Evolutionary conservation across 495 filamentous ascomycete genomes (phyloP).

Genomic region (Aspergillus affinis): DNA sequence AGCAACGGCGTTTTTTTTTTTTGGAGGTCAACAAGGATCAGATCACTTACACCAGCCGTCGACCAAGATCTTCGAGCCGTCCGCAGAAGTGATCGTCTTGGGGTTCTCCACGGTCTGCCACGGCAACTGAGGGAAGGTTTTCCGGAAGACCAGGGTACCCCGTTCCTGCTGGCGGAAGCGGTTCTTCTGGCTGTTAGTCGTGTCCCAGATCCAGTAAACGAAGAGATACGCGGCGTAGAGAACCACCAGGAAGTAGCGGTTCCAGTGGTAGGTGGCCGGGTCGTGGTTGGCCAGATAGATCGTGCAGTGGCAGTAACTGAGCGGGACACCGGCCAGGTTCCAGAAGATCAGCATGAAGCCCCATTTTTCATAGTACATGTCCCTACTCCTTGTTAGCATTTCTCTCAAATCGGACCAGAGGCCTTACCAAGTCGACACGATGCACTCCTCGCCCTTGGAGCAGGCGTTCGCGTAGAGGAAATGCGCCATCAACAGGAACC

Average conservation of each 20-base stretch:
- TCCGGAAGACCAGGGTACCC: constrained; percentile 69
- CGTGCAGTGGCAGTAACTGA: constrained; percentile 96
- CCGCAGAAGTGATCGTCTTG: constrained; percentile 73
- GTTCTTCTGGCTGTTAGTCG: constrained; percentile 92
- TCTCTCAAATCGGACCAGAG: no score
- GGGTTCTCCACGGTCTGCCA: constrained; percentile 89
- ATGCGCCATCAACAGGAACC: constrained; percentile 88
- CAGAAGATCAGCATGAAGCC: constrained; percentile 99
- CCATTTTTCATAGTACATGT: constrained; percentile 99
- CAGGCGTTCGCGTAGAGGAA: constrained; percentile 96
- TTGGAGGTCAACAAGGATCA: not conserved
- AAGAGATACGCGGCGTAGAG: constrained; percentile 76
- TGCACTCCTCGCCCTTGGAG: constrained; percentile 93
- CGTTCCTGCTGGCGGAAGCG: constrained; percentile 80
- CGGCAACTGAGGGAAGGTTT: constrained; percentile 89
- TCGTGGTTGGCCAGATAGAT: constrained; percentile 89
- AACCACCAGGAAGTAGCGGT: constrained; percentile 59
- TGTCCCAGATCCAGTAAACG: constrained; percentile 92
- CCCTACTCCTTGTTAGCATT: constrained; percentile 47
- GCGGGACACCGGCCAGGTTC: constrained; percentile 94
- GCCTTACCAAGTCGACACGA: constrained; percentile 80
- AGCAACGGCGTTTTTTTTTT: constrained; percentile 10
- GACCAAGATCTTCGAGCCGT: constrained; percentile 77
- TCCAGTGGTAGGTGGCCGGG: constrained; percentile 80
- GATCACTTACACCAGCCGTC: constrained; percentile 80